Conservation (phyloP, 2,329 filamentous ascomycete genomes). For the Ophioceras dolichostomum region DNA sequence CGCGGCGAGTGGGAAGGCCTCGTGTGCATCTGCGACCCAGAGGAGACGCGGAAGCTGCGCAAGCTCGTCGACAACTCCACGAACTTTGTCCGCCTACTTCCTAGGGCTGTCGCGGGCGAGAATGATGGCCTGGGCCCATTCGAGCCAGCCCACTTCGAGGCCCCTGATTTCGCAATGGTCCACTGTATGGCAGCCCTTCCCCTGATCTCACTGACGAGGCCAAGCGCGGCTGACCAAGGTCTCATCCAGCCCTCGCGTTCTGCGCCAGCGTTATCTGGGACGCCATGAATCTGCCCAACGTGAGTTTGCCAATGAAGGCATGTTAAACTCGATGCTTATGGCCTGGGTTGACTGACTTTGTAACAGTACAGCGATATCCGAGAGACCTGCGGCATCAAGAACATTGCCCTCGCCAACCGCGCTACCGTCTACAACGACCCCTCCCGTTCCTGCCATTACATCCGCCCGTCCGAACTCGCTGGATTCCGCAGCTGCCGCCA, state of each 20-base stretch:
- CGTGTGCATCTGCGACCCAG: constrained; percentile 73
- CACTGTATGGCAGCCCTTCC: too few relatives aligned
- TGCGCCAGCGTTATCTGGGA: too few relatives aligned
- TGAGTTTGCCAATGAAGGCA: too few relatives aligned
- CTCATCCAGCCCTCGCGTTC: too few relatives aligned
- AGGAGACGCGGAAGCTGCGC: constrained; percentile 78
- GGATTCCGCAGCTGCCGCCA: too few relatives aligned
- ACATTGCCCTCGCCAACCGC: constrained; percentile 87
- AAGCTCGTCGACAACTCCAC: constrained; percentile 74
- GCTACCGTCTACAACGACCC: constrained; percentile 81
- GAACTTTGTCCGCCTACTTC: constrained; percentile 72
- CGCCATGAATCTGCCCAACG: too few relatives aligned
- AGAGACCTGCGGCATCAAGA: constrained; percentile 80
- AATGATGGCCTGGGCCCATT: constrained; percentile 76
- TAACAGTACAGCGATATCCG: constrained; percentile 71
- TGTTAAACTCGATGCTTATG: too few relatives aligned
- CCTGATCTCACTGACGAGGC: too few relatives aligned
- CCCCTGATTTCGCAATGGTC: too few relatives aligned
- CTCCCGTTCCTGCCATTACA: constrained; percentile 90
- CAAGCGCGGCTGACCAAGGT: too few relatives aligned
- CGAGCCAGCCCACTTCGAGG: constrained; percentile 85
- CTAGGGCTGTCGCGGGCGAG: constrained; percentile 60
- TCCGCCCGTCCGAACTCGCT: constrained; percentile 62
- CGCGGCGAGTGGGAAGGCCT: constrained; percentile 81
- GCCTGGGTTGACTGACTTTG: too few relatives aligned